phyloP scores from a whole-genome alignment of 805 yeast genomes.

The Metschnikowia similis region DNA sequence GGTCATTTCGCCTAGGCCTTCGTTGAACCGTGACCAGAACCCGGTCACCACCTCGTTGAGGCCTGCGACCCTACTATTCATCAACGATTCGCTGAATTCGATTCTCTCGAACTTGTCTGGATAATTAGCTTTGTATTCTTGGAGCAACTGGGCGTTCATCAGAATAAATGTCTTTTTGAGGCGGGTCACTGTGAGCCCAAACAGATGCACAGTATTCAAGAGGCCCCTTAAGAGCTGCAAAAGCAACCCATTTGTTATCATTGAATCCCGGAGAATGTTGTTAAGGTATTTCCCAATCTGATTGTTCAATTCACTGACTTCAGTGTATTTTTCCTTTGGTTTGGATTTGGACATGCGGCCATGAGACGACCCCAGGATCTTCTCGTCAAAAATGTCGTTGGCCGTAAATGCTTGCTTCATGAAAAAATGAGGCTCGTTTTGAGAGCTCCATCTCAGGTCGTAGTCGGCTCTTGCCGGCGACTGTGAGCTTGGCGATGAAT shows the following conservation, averaged over 20 bases:
- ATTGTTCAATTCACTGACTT: conserved; percentile 29
- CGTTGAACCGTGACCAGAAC: conserved; percentile 16
- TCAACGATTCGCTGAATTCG: conserved; percentile 31
- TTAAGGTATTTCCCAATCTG: conserved; percentile 56
- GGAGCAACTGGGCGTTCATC: conserved; percentile 46
- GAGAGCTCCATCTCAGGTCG: conserved; percentile 1
- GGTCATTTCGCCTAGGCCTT: conserved; percentile 7
- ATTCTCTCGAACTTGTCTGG: conserved; percentile 33
- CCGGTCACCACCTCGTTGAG: conserved; percentile 16
- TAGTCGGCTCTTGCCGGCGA: not conserved
- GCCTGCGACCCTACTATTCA: conserved; percentile 16
- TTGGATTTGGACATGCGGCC: conserved; percentile 6
- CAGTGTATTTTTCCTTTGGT: conserved; percentile 5
- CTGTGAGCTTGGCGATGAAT: not conserved
- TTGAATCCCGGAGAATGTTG: conserved; percentile 59
- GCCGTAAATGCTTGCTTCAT: conserved; percentile 15
- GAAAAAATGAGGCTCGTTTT: conserved; percentile 8
- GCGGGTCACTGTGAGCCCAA: conserved; percentile 46
- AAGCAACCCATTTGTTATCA: conserved; percentile 57
- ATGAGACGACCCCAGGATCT: conserved; percentile 12
- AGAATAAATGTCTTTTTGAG: conserved; percentile 50
- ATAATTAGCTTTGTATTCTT: conserved; percentile 25
- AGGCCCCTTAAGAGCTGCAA: conserved; percentile 44
- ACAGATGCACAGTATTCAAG: conserved; percentile 45
- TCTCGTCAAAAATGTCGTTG: conserved; percentile 22